Base-by-base conservation (phyloP, 148 eudicot genomes). In the Heliamphora exappendiculata region DNA sequence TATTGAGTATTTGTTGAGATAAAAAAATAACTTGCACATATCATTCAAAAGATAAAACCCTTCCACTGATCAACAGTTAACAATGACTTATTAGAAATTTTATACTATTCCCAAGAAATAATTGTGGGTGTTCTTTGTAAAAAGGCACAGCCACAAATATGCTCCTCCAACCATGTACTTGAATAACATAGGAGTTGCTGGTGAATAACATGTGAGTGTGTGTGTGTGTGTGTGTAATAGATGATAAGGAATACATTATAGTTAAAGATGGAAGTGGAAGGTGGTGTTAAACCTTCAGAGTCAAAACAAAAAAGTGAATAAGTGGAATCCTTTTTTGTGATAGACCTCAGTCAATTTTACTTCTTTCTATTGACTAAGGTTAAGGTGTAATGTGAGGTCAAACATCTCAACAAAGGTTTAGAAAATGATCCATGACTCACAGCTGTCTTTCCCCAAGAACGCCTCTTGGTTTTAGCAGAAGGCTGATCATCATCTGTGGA, bases 391-490 rank as follows among this genome's bases (percentile, higher is more conserved):
- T 28, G 20, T 11, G 31, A 17, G 37, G 31, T 60, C 37, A 60
- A 12, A 60, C 34, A 28, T 37, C 29, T 28, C 31, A n/a, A n/a
- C n/a, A n/a, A 60, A 29, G 37, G 37, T 1, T 20, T 60, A 24
- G 26, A 2, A 31, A 20, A n/a, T 53, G 24, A 73, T 55, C 50
- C 39, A 39, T 70, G 50, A 63, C 81, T 79, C 79, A 81, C 81
- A 74, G 51, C 54, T 59, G 51, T 77, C 81, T 75, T 75, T 74
- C 62, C 42, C 74, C 58, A 74, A 44, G 76, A 79, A 55, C 31
- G 58, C 37, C 64, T 76, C 58, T 68, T 39, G 59, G 62, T 49
- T 75, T 47, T 75, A 17, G 44, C 19, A n/a, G 78, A 73, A 29
- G 74, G 54, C 67, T 47, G 76, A 74, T 73, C 73, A 77, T 31